Percentiles rank a stretch among this genome's conserved stretches.
phyloP scores from a whole-genome alignment of 768 basidiomycete genomes.

The Coprinopsis sp. region DNA sequence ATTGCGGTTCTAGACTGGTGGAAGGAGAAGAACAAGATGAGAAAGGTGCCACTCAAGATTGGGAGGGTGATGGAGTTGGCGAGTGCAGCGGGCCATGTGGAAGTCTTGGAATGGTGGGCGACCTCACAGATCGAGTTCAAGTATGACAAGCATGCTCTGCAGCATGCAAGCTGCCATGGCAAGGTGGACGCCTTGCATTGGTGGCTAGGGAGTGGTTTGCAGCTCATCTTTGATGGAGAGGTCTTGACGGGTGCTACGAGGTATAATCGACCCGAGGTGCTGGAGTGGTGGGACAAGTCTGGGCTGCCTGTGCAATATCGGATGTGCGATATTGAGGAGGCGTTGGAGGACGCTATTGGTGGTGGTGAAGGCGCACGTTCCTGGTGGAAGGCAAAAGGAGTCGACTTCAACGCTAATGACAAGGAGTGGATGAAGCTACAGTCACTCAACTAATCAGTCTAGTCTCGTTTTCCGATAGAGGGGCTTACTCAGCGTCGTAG shows the following conservation, averaged over 20 bases:
- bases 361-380: constrained; percentile 68
- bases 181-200: constrained; percentile 77
- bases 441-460: constrained; percentile 52
- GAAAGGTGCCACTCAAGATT: constrained; percentile 64
- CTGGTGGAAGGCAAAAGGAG: constrained; percentile 82
- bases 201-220: constrained; percentile 78
- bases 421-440: constrained; percentile 88
- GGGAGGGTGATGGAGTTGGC: constrained; percentile 86
- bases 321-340: constrained; percentile 90
- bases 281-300: constrained; percentile 86
- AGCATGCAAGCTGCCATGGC: constrained; percentile 76
- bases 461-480: constrained; percentile 8
- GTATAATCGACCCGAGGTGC: constrained; percentile 74
- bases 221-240: constrained; percentile 77
- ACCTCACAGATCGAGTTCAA: constrained; percentile 71
- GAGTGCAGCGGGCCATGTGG: constrained; percentile 69
- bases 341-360: constrained; percentile 80
- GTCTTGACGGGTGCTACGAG: constrained; percentile 75
- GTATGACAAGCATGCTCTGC: constrained; percentile 72
- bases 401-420: constrained; percentile 79
- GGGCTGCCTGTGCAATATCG: constrained; percentile 80
- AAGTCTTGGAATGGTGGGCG: constrained; percentile 83
- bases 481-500: too few relatives aligned
- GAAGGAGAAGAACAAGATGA: constrained; percentile 51
- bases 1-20: constrained; percentile 82